phyloP scores from a whole-genome alignment of 2,329 filamentous ascomycete species.

The Calonectria montana region DNA sequence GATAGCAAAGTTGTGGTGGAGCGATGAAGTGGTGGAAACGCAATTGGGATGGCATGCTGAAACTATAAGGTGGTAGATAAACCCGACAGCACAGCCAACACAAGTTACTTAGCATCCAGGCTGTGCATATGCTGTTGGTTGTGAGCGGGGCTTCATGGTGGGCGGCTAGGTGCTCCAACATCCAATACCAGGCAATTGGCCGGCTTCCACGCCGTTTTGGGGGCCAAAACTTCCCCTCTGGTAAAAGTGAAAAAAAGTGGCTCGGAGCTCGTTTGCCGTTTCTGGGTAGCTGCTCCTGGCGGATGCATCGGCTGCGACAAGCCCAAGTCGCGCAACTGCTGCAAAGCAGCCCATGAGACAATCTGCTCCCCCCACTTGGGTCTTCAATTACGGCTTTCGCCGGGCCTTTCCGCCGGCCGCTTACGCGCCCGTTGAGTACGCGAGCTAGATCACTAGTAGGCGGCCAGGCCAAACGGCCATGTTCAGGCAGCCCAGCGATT shows the following conservation, averaged over 20 bases:
- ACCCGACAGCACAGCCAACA: neutral
- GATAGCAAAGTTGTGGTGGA: neutral
- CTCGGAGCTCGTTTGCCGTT: neutral
- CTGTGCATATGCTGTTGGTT: constrained; percentile 14
- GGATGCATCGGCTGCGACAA: neutral
- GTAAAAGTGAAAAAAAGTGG: neutral
- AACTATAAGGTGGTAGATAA: neutral
- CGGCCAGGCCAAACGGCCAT: neutral
- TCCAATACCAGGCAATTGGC: constrained; percentile 3
- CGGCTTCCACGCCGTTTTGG: neutral
- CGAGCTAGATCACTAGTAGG: neutral
- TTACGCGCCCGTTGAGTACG: neutral
- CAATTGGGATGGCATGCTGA: neutral
- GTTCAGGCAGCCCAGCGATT: neutral
- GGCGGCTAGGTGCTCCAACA: neutral
- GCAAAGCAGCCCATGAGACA: neutral
- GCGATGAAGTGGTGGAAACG: too few species aligned
- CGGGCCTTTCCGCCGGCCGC: neutral
- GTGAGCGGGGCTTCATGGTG: neutral
- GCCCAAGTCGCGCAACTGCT: neutral
- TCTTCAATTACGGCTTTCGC: neutral
- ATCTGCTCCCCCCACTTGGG: neutral
- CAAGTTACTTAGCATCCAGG: neutral
- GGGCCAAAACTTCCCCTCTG: neutral
- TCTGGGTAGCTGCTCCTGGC: neutral